These are phyloP conservation scores for Cafeteria roenbergensis DNA, from an alignment of 108 stramenopile species.

Conservation along the genomic window DNA sequence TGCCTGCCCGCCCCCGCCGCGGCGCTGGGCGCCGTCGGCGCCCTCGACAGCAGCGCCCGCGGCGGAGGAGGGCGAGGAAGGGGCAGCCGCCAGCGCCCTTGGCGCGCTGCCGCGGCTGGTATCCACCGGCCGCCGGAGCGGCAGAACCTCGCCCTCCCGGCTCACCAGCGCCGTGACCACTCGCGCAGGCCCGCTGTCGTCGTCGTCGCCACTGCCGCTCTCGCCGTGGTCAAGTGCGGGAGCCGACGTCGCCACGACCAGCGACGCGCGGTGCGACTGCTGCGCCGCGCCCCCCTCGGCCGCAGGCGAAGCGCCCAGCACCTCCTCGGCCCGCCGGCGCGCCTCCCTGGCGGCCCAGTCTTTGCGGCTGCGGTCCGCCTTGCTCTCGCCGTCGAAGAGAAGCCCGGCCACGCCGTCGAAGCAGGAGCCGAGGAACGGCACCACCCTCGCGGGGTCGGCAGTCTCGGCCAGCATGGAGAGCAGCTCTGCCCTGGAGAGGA, in stretches of 20 bases:
- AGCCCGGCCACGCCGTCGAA: slow-evolving; percentile 26
- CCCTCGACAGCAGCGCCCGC: too few relatives aligned
- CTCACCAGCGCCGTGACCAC: slow-evolving; percentile 49
- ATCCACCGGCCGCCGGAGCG: slow-evolving; percentile 28
- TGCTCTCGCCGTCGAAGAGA: not conserved
- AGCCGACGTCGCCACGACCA: too few relatives aligned
- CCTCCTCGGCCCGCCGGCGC: too few relatives aligned
- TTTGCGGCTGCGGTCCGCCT: not conserved
- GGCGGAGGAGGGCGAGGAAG: too few relatives aligned
- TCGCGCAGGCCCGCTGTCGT: not conserved
- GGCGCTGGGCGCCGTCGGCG: too few relatives aligned
- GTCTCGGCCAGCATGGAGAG: slow-evolving; percentile 11
- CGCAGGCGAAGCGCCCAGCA: too few relatives aligned
- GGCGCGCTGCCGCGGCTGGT: slow-evolving; percentile 44
- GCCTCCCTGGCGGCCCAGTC: too few relatives aligned
- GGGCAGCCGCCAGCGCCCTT: slow-evolving; percentile 36
- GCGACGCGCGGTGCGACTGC: too few relatives aligned
- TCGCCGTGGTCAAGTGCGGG: too few relatives aligned
- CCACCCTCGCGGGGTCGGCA: slow-evolving; percentile 4
- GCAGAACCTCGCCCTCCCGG: slow-evolving; percentile 43
- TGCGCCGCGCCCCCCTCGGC: too few relatives aligned
- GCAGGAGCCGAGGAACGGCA: slow-evolving; percentile 6
- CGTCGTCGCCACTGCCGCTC: too few relatives aligned
- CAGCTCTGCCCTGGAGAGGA: slow-evolving; percentile 11
- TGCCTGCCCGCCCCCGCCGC: too few relatives aligned